Percentiles rank a stretch among this genome's conserved stretches.
Conservation (phyloP, 2,329 filamentous ascomycete species). For the Penicillium aurantiogriseum region DNA sequence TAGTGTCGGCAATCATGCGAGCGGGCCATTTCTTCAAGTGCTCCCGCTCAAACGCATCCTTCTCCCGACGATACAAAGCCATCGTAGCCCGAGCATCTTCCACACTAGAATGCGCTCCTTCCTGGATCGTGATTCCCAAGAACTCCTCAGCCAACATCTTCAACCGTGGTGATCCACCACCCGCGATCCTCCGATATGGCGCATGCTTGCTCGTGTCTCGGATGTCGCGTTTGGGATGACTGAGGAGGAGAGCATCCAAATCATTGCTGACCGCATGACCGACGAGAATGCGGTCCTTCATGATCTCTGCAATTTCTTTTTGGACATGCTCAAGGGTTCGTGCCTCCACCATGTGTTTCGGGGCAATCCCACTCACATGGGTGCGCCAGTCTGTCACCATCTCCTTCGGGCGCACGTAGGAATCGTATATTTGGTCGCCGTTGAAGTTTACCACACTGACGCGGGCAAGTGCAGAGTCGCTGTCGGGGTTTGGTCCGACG, state of each 20-base stretch:
- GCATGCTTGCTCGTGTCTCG: constrained; percentile 80
- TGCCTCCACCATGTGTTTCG: constrained; percentile 68
- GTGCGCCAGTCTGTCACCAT: constrained; percentile 89
- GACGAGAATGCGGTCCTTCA: constrained; percentile 71
- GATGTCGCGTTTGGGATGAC: constrained; percentile 73
- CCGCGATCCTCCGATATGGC: constrained; percentile 65
- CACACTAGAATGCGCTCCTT: constrained; percentile 60
- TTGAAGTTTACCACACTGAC: constrained; percentile 93
- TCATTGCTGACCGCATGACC: constrained; percentile 83
- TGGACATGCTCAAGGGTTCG: constrained; percentile 76
- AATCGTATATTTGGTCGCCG: constrained; percentile 89
- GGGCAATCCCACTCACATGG: constrained; percentile 74
- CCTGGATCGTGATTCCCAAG: constrained; percentile 60
- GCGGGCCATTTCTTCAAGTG: constrained; percentile 65
- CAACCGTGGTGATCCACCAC: constrained; percentile 50
- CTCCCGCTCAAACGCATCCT: constrained; percentile 80
- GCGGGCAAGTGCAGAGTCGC: constrained; percentile 74
- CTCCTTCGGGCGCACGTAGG: constrained; percentile 76
- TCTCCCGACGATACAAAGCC: constrained; percentile 80
- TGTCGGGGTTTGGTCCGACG: constrained; percentile 61
- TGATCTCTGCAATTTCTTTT: constrained; percentile 63
- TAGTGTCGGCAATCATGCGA: constrained; percentile 34
- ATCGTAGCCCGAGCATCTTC: constrained; percentile 87
- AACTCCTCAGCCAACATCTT: constrained; percentile 58
- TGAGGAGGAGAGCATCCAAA: constrained; percentile 69